A percentile compares a stretch with the other conserved stretches of the same genome.
Conservation (phyloP, 2,329 filamentous ascomycete genomes). For the Fusarium pseudonygamai region DNA sequence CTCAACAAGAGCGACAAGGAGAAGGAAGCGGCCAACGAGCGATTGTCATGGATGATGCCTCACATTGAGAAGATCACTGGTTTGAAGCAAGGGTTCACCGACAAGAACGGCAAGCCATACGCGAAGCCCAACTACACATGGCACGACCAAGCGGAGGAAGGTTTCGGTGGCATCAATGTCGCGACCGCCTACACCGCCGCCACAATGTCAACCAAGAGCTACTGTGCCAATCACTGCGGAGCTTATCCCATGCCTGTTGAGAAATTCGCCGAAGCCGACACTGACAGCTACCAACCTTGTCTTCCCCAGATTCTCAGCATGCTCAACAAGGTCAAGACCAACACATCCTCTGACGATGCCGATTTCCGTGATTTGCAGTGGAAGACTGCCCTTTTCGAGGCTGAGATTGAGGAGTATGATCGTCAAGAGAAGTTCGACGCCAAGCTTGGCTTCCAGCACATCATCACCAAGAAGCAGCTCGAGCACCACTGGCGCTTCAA, state of each 20-base stretch:
- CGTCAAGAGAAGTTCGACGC: conserved; percentile 48
- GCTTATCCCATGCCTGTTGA: conserved; percentile 54
- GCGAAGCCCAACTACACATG: conserved; percentile 43
- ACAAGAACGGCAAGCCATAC: conserved; percentile 41
- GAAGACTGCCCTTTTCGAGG: conserved; percentile 48
- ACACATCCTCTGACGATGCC: conserved; percentile 14
- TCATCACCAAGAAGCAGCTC: conserved; percentile 46
- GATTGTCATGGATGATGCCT: conserved; percentile 38
- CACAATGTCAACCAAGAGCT: conserved; percentile 57
- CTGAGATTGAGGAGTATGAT: conserved; percentile 49
- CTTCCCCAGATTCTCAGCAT: conserved; percentile 52
- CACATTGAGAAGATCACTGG: conserved; percentile 38
- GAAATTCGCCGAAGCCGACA: conserved; percentile 54
- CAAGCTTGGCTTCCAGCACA: conserved; percentile 46
- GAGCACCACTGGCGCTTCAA: conserved; percentile 38
- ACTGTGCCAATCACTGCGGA: conserved; percentile 56
- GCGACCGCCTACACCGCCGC: conserved; percentile 53
- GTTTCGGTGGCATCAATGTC: conserved; percentile 53
- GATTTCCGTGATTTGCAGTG: conserved; percentile 46
- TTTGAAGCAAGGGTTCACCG: conserved; percentile 28
- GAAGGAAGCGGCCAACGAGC: conserved; percentile 44
- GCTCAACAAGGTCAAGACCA: conserved; percentile 44
- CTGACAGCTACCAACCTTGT: conserved; percentile 57
- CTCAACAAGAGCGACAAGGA: conserved; percentile 32
- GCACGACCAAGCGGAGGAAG: conserved; percentile 30